A percentile compares a stretch with the other conserved stretches of the same genome.
These are phyloP conservation scores for Cladosporium sp. DNA, from an alignment of 2,329 filamentous ascomycete genomes.

Conservation along the genomic window DNA sequence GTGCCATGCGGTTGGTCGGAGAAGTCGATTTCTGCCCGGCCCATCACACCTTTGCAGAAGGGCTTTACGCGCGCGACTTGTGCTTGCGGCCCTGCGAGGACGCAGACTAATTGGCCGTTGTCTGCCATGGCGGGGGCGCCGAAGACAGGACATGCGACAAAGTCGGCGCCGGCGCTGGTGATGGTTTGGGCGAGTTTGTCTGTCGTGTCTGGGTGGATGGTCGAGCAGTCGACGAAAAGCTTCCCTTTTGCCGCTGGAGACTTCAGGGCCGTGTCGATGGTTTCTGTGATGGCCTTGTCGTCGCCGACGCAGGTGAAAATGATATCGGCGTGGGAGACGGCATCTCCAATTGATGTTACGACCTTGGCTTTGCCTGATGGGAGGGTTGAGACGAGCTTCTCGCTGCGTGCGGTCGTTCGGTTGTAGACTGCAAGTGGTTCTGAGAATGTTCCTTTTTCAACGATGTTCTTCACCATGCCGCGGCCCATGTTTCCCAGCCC, in stretches of 20 bases:
- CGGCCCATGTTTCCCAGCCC: slow-evolving; percentile 86
- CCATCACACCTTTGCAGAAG: slow-evolving; percentile 70
- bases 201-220: slow-evolving; percentile 78
- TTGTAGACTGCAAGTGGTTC: slow-evolving; percentile 76
- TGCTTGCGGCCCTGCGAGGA: slow-evolving; percentile 62
- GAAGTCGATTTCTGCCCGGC: slow-evolving; percentile 66
- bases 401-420: slow-evolving; percentile 64
- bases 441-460: slow-evolving; percentile 68
- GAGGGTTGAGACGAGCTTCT: slow-evolving; percentile 60
- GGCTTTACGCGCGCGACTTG: slow-evolving; percentile 63
- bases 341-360: slow-evolving; percentile 60
- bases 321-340: slow-evolving; percentile 65
- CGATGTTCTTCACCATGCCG: slow-evolving; percentile 80
- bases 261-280: slow-evolving; percentile 43
- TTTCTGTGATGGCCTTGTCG: slow-evolving; percentile 22
- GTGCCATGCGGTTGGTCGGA: slow-evolving; percentile 63
- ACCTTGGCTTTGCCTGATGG: slow-evolving; percentile 60
- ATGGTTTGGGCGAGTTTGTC: slow-evolving; percentile 59
- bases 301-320: slow-evolving; percentile 80
- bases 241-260: slow-evolving; percentile 65
- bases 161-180: slow-evolving; percentile 59
- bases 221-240: slow-evolving; percentile 82
- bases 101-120: slow-evolving; percentile 65
- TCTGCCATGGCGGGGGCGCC: slow-evolving; percentile 69
- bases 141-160: slow-evolving; percentile 73